phyloP scores from a whole-genome alignment of 768 basidiomycete genomes.

The Boletus vermiculosoides region DNA sequence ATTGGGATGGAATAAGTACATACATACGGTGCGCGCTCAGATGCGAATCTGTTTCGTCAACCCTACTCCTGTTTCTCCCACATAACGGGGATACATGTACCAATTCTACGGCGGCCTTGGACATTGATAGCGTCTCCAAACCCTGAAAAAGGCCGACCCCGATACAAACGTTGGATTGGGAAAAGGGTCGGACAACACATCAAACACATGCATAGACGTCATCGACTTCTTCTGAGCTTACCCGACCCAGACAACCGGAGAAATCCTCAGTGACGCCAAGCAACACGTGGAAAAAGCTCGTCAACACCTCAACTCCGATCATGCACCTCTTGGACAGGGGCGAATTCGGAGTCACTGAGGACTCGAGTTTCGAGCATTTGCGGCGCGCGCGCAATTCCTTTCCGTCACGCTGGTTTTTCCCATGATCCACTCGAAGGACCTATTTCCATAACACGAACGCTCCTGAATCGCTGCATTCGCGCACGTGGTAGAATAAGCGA shows the following conservation, averaged over 20 bases:
- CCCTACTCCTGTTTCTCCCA: neutral
- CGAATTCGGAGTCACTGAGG: neutral
- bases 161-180: neutral
- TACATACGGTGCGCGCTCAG: neutral
- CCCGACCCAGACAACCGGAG: neutral
- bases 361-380: neutral
- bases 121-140: neutral
- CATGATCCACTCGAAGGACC: neutral
- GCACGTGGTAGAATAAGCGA: neutral
- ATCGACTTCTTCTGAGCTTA: neutral
- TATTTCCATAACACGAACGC: neutral
- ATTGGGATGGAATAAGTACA: neutral
- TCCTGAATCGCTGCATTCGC: neutral
- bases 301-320: neutral
- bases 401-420: neutral
- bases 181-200: neutral
- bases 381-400: neutral
- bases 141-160: neutral
- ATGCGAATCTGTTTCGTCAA: slow-evolving; percentile 4
- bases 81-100: slow-evolving; percentile 7
- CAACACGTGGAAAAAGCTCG: slow-evolving; percentile 3
- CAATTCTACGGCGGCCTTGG: neutral
- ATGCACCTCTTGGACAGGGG: neutral
- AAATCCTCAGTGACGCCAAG: neutral
- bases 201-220: neutral